A percentile compares a stretch with the other conserved stretches of the same genome.
Conservation (phyloP, 306 rosid species). For the Pachyrhizus erosus region DNA sequence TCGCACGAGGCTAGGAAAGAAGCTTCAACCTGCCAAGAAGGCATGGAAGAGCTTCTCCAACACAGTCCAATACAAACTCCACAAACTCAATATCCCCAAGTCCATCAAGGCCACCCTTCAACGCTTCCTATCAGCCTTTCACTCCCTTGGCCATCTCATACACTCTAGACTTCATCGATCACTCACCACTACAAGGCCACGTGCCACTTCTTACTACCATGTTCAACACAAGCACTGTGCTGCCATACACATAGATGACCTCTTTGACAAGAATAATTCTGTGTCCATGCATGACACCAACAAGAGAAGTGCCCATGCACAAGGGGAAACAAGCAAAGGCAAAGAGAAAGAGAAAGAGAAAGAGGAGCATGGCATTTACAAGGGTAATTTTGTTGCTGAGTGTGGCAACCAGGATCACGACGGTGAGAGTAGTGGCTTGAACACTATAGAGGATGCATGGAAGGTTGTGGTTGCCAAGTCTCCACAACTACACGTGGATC, state of each 20-base stretch:
- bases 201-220: conserved; percentile 41
- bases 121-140: conserved; percentile 43
- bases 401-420: background rate
- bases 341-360: conserved; percentile 43
- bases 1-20: conserved; percentile 50
- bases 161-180: conserved; percentile 52
- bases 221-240: conserved; percentile 40
- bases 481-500: conserved; percentile 53
- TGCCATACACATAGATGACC: conserved; percentile 71
- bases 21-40: conserved; percentile 62
- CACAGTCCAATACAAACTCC: conserved; percentile 48
- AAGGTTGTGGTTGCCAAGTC: conserved; percentile 53
- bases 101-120: conserved; percentile 51
- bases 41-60: conserved; percentile 65
- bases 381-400: conserved; percentile 23
- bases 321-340: conserved; percentile 50
- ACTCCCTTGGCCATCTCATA: conserved; percentile 45
- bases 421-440: conserved; percentile 12
- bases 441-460: conserved; percentile 58
- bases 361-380: conserved; percentile 20
- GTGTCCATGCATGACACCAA: conserved; percentile 6
- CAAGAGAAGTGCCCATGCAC: background rate
- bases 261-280: conserved; percentile 46
- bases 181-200: conserved; percentile 38
- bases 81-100: conserved; percentile 54